Evolutionary conservation across 495 filamentous ascomycete species (phyloP).

Genomic region (Pseudevernia furfuracea): DNA sequence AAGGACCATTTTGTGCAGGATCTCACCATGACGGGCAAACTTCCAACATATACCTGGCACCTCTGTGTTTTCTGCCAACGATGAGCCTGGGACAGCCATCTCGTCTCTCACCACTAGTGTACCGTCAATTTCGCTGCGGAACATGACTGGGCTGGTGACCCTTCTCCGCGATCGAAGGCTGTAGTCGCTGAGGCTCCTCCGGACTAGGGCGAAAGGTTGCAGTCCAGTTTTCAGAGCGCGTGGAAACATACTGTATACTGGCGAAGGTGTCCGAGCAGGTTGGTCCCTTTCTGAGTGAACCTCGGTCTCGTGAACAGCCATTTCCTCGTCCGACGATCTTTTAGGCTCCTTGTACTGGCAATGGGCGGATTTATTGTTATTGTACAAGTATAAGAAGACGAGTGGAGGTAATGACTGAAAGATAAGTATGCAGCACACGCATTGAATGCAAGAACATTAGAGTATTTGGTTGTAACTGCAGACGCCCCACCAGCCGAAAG

Average conservation of each 20-base stretch:
- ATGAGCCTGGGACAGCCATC: neutral
- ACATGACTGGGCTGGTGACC: neutral
- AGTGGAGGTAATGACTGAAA: too few species aligned
- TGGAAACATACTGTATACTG: neutral
- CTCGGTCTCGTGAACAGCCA: neutral
- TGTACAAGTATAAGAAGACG: neutral
- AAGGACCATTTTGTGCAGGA: neutral
- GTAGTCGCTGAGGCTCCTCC: constrained; percentile 10
- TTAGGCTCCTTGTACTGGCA: neutral
- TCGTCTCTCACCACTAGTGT: neutral
- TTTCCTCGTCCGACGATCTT: neutral
- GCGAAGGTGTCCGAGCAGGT: neutral
- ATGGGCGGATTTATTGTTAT: neutral
- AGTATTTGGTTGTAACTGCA: too few species aligned
- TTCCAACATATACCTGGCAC: neutral
- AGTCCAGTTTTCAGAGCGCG: neutral
- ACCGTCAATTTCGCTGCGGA: constrained; percentile 1
- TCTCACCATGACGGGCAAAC: constrained; percentile 7
- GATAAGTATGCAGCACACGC: too few species aligned
- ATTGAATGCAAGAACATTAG: too few species aligned
- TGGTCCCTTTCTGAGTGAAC: neutral
- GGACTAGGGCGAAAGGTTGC: neutral
- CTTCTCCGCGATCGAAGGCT: constrained; percentile 5
- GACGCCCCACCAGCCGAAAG: too few species aligned
- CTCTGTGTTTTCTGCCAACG: neutral